Evolutionary conservation across 192 early-diverging fungal genomes (phyloP).

Genomic region (Helicostylum pulchrum): DNA sequence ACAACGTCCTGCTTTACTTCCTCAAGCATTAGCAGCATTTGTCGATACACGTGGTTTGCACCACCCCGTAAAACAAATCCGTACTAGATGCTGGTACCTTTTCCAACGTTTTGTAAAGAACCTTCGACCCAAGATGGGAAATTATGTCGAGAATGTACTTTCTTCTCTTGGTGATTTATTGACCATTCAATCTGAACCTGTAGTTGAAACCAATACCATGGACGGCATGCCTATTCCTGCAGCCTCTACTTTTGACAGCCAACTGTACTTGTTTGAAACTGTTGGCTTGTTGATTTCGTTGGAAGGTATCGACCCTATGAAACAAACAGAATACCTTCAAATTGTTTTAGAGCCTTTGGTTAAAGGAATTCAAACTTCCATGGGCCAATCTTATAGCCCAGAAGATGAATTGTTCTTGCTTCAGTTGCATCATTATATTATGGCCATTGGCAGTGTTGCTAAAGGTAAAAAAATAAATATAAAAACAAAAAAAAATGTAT

Average conservation of each 20-base stretch:
- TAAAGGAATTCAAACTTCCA: slow-evolving; percentile 66
- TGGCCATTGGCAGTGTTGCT: slow-evolving; percentile 78
- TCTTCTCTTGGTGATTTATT: slow-evolving; percentile 68
- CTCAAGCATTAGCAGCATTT: slow-evolving; percentile 69
- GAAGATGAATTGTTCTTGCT: slow-evolving; percentile 69
- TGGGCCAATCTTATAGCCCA: slow-evolving; percentile 62
- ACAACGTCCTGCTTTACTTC: slow-evolving; percentile 56
- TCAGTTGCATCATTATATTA: slow-evolving; percentile 79
- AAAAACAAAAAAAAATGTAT: slow-evolving; percentile 6
- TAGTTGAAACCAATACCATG: slow-evolving; percentile 38
- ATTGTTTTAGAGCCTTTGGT: slow-evolving; percentile 77
- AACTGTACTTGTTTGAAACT: slow-evolving; percentile 89
- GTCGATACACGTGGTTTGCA: slow-evolving; percentile 77
- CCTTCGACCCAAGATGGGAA: slow-evolving; percentile 53
- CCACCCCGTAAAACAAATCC: slow-evolving; percentile 64
- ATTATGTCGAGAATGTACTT: slow-evolving; percentile 63
- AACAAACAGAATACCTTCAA: slow-evolving; percentile 71
- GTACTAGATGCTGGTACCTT: slow-evolving; percentile 81
- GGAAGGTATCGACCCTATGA: slow-evolving; percentile 58
- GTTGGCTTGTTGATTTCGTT: slow-evolving; percentile 90
- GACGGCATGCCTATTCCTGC: slow-evolving; percentile 48
- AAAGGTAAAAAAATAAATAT: slow-evolving; percentile 59
- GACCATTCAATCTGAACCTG: slow-evolving; percentile 61
- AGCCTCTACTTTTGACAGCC: slow-evolving; percentile 70
- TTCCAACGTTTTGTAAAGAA: slow-evolving; percentile 81